A percentile compares a stretch with the other conserved stretches of the same genome.
Conservation (phyloP, 257 asterid species). For the Gentiana dahurica region DNA sequence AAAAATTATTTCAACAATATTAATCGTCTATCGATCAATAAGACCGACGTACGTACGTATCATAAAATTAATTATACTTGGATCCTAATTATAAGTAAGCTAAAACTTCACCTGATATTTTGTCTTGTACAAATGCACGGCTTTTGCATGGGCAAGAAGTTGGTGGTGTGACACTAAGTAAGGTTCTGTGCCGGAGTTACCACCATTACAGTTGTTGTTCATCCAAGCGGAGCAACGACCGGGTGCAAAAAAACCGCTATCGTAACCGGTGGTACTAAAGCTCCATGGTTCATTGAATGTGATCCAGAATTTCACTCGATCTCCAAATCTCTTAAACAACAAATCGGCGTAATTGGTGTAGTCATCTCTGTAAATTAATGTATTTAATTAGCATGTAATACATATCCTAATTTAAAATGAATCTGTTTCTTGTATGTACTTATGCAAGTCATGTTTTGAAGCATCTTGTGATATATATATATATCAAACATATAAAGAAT, state of each 20-base stretch:
- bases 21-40: not conserved
- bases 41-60: not conserved
- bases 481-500: too few relatives aligned
- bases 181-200: slow-evolving; percentile 1
- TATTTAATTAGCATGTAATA: not conserved
- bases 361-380: not conserved
- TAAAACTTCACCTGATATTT: not conserved
- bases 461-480: too few relatives aligned
- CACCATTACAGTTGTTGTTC: not conserved
- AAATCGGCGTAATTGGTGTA: not conserved
- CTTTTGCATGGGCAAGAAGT: not conserved
- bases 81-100: too few relatives aligned
- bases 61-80: too few relatives aligned
- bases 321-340: not conserved
- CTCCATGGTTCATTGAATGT: slow-evolving; percentile 3
- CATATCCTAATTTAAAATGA: too few relatives aligned
- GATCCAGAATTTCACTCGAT: slow-evolving; percentile 4
- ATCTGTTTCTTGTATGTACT: too few relatives aligned
- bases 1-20: not conserved
- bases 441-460: too few relatives aligned
- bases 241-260: too few relatives aligned
- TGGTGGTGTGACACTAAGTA: not conserved
- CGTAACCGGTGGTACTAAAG: not conserved
- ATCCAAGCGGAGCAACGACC: not conserved
- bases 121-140: not conserved